Evolutionary conservation across 352 stramenopile genomes (phyloP).

Genomic region (Globisporangium polare): DNA sequence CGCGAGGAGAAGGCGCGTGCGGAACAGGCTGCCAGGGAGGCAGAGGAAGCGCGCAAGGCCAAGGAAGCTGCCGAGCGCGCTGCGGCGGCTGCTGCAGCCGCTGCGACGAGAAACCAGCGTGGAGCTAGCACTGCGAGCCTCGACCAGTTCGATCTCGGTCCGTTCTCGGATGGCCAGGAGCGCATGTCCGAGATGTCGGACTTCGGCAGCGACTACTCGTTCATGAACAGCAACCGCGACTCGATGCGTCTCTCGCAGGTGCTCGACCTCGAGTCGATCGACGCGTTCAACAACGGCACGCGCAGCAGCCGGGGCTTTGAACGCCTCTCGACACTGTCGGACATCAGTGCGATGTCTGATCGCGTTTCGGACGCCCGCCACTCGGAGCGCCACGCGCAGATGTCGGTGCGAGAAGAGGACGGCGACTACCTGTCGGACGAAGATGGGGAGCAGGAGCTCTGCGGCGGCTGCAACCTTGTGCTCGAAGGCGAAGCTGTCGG

Average conservation of each 20-base stretch:
- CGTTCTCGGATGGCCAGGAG: constrained; percentile 34
- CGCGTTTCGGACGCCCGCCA: constrained; percentile 17
- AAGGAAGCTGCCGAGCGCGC: constrained; percentile 19
- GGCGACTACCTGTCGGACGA: constrained; percentile 53
- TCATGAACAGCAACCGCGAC: constrained; percentile 56
- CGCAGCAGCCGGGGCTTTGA: constrained; percentile 21
- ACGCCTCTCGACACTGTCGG: constrained; percentile 43
- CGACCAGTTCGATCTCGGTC: constrained; percentile 71
- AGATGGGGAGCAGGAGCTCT: constrained; percentile 69
- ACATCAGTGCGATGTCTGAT: constrained; percentile 57
- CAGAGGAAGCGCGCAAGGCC: constrained; percentile 11
- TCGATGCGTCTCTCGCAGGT: constrained; percentile 76
- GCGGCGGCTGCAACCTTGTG: constrained; percentile 59
- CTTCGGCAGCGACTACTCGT: constrained; percentile 62
- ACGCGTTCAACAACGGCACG: constrained; percentile 31
- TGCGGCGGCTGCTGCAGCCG: constrained; percentile 25
- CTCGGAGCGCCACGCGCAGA: constrained; percentile 4
- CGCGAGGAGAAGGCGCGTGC: constrained; percentile 24
- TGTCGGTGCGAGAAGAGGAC: constrained; percentile 26
- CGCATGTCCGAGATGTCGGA: constrained; percentile 68
- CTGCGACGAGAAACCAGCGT: constrained; percentile 22
- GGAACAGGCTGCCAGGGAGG: constrained; percentile 24
- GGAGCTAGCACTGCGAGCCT: constrained; percentile 38
- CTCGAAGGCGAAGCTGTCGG: constrained; percentile 77
- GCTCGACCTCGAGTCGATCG: constrained; percentile 64